Percentiles rank a stretch among this genome's conserved stretches.
phyloP scores from a whole-genome alignment of 1,284 basidiomycete genomes.

The Leccinum pachyderme region DNA sequence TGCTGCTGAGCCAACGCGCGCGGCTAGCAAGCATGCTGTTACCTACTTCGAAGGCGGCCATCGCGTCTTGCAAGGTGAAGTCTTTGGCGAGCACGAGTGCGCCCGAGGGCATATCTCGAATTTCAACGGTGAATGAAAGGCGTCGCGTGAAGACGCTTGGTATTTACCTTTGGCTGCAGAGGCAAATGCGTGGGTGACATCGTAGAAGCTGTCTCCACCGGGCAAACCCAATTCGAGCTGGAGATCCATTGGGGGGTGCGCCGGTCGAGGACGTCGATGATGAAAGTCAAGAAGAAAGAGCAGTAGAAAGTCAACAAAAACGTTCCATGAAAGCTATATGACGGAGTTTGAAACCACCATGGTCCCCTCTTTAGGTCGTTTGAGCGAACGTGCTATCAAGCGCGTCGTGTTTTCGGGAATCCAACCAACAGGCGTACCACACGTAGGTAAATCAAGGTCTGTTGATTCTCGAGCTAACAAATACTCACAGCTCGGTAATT shows the following conservation, averaged over 20 bases:
- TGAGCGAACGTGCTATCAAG: slow-evolving; percentile 1
- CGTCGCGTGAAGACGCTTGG: background rate
- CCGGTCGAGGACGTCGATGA: slow-evolving; percentile 7
- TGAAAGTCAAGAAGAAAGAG: background rate
- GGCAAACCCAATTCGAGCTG: slow-evolving; percentile 38
- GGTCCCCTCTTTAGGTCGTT: slow-evolving; percentile 15
- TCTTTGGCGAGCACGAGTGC: slow-evolving; percentile 67
- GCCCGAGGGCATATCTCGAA: slow-evolving; percentile 62
- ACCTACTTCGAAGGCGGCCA: slow-evolving; percentile 83
- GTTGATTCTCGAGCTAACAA: slow-evolving; percentile 4
- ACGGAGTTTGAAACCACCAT: slow-evolving; percentile 33
- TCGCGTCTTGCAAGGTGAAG: slow-evolving; percentile 79
- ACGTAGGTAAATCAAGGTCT: slow-evolving; percentile 50
- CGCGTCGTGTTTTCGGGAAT: slow-evolving; percentile 77
- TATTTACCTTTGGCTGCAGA: slow-evolving; percentile 54
- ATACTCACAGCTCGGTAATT: slow-evolving; percentile 79
- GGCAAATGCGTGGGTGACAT: slow-evolving; percentile 57
- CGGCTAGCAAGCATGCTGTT: background rate
- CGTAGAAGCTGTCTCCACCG: slow-evolving; percentile 55
- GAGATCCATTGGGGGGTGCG: slow-evolving; percentile 20
- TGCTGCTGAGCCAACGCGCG: background rate
- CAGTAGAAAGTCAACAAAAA: background rate
- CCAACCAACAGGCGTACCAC: slow-evolving; percentile 83
- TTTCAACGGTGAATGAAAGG: slow-evolving; percentile 10
- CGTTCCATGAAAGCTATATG: slow-evolving; percentile 8